Evolutionary conservation across 2,329 filamentous ascomycete genomes (phyloP).

Genomic region (Gnomoniopsis sp.): DNA sequence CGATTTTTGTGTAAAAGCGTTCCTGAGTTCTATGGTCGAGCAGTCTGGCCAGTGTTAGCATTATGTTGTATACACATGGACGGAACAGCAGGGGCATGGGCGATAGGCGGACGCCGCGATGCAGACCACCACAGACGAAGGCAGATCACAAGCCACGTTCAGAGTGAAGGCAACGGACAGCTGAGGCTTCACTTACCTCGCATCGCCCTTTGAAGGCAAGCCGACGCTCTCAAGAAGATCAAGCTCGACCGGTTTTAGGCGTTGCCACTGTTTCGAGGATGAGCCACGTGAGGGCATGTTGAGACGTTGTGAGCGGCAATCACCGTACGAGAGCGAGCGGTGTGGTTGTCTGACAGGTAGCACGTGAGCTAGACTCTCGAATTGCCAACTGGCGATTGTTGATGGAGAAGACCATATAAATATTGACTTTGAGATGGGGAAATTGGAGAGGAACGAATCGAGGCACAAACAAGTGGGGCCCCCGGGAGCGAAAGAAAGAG

Average conservation of each 20-base stretch:
- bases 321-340: neutral
- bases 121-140: slow-evolving; percentile 10
- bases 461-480: too few species aligned
- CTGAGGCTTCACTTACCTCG: slow-evolving; percentile 51
- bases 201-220: slow-evolving; percentile 87
- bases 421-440: too few species aligned
- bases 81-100: neutral
- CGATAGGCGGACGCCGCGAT: neutral
- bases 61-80: neutral
- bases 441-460: too few species aligned
- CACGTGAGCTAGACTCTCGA: too few species aligned
- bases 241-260: slow-evolving; percentile 68
- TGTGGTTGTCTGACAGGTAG: too few species aligned
- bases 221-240: slow-evolving; percentile 81
- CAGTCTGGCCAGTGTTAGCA: slow-evolving; percentile 44
- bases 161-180: neutral
- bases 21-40: slow-evolving; percentile 77
- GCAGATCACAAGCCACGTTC: neutral
- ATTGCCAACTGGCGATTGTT: too few species aligned
- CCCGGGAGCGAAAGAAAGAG: too few species aligned
- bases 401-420: too few species aligned
- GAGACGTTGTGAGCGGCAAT: neutral
- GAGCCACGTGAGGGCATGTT: slow-evolving; percentile 27
- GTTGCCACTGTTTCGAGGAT: slow-evolving; percentile 58
- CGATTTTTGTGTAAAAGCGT: slow-evolving; percentile 80